Evolutionary conservation across 345 rosid genomes (phyloP).

Genomic region (Moricandia arvensis): DNA sequence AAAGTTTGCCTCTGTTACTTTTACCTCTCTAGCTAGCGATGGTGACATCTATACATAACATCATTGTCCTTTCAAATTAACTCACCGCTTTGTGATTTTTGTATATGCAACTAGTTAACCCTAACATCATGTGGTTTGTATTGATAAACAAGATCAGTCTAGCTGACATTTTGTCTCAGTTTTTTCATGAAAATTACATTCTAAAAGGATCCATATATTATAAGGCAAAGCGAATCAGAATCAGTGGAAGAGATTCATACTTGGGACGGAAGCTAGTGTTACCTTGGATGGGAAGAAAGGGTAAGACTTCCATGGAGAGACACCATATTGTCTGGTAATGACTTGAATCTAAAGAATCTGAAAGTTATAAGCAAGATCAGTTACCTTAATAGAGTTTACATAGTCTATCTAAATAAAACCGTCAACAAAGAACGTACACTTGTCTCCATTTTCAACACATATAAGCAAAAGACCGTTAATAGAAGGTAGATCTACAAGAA

Average conservation of each 20-base stretch:
- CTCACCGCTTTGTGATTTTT: slow-evolving; percentile 14
- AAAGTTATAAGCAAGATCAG: slow-evolving; percentile 3
- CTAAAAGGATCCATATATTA: slow-evolving; percentile 2
- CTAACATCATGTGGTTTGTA: slow-evolving; percentile 17
- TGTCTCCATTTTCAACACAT: not conserved
- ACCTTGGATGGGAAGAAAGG: slow-evolving; percentile 34
- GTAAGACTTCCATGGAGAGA: not conserved
- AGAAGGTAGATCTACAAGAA: slow-evolving; percentile 7
- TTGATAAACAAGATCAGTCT: not conserved
- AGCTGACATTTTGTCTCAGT: slow-evolving; percentile 1
- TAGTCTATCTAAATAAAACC: not conserved
- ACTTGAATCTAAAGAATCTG: slow-evolving; percentile 8
- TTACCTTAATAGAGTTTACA: not conserved
- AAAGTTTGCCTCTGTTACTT: not conserved
- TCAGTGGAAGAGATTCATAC: not conserved
- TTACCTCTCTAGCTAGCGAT: slow-evolving; percentile 3
- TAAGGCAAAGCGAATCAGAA: not conserved
- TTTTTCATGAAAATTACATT: not conserved
- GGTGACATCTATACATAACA: slow-evolving; percentile 25
- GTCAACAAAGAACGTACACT: not conserved
- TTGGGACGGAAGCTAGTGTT: slow-evolving; percentile 11
- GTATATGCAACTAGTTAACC: slow-evolving; percentile 23
- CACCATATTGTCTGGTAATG: not conserved
- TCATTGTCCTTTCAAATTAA: not conserved
- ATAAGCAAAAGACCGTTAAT: not conserved